Evolutionary conservation across 202 grass and related monocot genomes (phyloP), one percentile per base, ranked within the genome.

Genomic region (Carex sylvatica): DNA sequence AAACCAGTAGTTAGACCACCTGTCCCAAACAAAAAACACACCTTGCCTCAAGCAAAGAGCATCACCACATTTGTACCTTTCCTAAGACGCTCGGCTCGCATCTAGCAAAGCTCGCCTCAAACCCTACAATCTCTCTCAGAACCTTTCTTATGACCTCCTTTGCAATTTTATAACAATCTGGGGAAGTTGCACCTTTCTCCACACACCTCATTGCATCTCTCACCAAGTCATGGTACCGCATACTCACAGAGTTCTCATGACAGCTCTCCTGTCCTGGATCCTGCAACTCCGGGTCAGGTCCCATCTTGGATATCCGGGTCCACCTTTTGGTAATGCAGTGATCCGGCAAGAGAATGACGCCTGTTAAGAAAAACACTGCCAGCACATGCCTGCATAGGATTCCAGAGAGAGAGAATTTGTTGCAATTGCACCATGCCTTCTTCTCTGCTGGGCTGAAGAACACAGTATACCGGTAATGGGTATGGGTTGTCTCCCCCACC

Each of bases 371-470:
- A 72, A 98, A 95, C 31, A 95, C 91, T 42, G 80, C 81, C 44
- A 98, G 87, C 12, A 93, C 87, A 87, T 98, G 95, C 58, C 95
- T 91, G 84, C 95, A 98, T 35, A 88, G 67, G 88, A 98, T 93
- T 20, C 87, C 91, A 44, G 86, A 87, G 72, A 91, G 88, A 52
- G 91, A 80, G 80, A 86, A 93, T 65, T 90, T 91, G 74, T 70
- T 93, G 81, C 95, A 98, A 80, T 85, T 88, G 59, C 95, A 98
- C 86, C 91, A 95, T 52, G 87, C 89, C 80, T 93, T 98, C 78
- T 95, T 92, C 82, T 98, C 95, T 4, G 71, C 76, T 38, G 61
- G 53, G 65, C 79, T 89, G 42, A 93, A 93, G 64, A 84, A 80
- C 74, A 98, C 92, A 5, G 83, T 88, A 33, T 93, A 86, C 78